Evolutionary conservation across 257 asterid genomes (phyloP), one percentile per base, ranked within the genome.

Genomic region (Voacanga thouarsii): DNA sequence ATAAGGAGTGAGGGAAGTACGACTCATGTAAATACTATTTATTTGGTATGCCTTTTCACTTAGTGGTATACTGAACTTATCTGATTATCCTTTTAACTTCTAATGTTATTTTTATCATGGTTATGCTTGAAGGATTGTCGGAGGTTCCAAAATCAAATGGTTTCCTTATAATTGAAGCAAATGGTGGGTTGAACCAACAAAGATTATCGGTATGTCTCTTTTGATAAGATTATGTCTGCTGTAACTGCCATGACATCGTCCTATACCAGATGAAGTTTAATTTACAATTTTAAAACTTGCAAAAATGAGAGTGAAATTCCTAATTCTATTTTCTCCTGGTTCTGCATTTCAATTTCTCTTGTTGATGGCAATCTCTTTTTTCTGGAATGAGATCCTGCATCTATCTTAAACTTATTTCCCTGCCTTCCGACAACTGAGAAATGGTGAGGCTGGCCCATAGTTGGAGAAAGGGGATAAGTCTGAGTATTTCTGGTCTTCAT

Each of bases 111-210:
- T 68, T 75, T 79, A 12, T 69, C 61, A 41, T 79, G 55, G 80
- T 78, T 75, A 75, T 83, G 78, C 66, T 61, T 85, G 76, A 80
- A 91, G 91, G 94, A 28, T 80, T 80, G 72, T 75, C 87, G n/a
- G 96, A 89, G 84, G 59, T 92, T 75, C 92, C 97, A 43, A 88
- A 82, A 77, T 89, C 98, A 45, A 96, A 92, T 77, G 98, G 99
- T 59, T 96, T 50, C 90, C 90, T 93, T 69, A 93, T 96, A 84
- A 91, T 96, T 73, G 99, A 96, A 89, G 99, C 99, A 79, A 96
- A 96, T 80, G 99, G 99, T 82, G 99, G 99, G 50, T 81, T 96
- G 87, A 96, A 96, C 91, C 99, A 96, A 78, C 99, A 96, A 86
- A 79, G 99, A 82, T 85, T 96, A 83, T 94, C 99, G 88, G 99